Conservation (phyloP, 2,329 filamentous ascomycete genomes). For the Cryphonectria carpinicola region DNA sequence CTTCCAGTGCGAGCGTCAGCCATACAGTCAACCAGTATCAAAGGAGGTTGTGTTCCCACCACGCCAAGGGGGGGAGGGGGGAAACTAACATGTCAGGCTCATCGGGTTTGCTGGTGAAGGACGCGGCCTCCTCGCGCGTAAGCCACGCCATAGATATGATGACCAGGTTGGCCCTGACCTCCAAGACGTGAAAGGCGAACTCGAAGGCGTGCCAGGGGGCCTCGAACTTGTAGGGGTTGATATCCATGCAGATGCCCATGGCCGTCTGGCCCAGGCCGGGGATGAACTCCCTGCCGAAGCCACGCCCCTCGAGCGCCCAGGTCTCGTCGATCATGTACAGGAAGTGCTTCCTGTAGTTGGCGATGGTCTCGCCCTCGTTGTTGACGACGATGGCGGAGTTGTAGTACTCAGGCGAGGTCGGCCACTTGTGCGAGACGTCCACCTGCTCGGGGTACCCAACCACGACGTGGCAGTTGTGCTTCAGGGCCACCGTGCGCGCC, state of each 20-base stretch:
- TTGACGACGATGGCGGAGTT: constrained; percentile 60
- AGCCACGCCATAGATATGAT: constrained; percentile 81
- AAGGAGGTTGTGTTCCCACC: background rate
- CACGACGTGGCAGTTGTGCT: constrained; percentile 68
- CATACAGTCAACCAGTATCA: too few relatives aligned
- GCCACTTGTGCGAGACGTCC: constrained; percentile 55
- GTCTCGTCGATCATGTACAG: constrained; percentile 64
- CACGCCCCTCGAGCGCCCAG: constrained; percentile 58
- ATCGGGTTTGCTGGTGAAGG: constrained; percentile 51
- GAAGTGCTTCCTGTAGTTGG: constrained; percentile 63
- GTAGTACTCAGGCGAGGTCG: constrained; percentile 57
- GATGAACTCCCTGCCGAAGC: constrained; percentile 40
- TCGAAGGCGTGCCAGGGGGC: constrained; percentile 54
- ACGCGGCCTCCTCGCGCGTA: constrained; percentile 56
- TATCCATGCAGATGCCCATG: constrained; percentile 67
- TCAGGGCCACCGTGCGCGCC: constrained; percentile 69
- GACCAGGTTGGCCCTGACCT: constrained; percentile 62
- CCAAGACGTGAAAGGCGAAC: constrained; percentile 61
- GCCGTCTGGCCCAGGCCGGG: constrained; percentile 55
- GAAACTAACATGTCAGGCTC: constrained; percentile 62
- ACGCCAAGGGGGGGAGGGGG: background rate
- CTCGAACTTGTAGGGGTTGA: constrained; percentile 61
- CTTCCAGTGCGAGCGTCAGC: constrained; percentile 7
- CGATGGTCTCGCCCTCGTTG: constrained; percentile 61
- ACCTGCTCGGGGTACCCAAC: constrained; percentile 76